Evolutionary conservation across 2,329 filamentous ascomycete species (phyloP).

Genomic region (Botrytis fabae): DNA sequence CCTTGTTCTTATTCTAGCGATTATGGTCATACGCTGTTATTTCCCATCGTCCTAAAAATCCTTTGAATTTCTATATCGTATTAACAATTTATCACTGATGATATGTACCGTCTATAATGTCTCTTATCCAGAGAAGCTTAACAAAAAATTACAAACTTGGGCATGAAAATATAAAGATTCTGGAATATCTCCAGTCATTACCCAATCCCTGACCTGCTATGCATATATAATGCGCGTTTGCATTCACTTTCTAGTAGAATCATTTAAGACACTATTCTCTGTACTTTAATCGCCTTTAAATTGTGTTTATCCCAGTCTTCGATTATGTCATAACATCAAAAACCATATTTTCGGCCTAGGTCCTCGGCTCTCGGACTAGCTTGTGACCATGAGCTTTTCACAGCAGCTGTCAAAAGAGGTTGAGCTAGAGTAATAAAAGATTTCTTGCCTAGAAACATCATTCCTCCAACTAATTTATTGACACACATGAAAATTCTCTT

Average conservation of each 20-base stretch:
- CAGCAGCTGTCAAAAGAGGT: too few species aligned
- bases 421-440: too few species aligned
- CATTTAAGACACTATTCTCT: background rate
- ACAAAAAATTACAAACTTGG: background rate
- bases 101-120: accelerated
- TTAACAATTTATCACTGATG: background rate
- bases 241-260: background rate
- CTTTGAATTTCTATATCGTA: background rate
- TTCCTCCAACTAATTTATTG: too few species aligned
- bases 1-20: background rate
- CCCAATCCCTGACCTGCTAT: background rate
- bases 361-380: too few species aligned
- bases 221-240: background rate
- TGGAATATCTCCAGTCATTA: background rate
- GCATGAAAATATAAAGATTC: background rate
- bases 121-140: background rate
- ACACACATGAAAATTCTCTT: too few species aligned
- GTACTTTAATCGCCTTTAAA: background rate
- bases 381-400: too few species aligned
- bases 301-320: background rate
- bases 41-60: background rate
- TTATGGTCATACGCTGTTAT: background rate
- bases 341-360: too few species aligned
- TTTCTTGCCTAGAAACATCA: too few species aligned
- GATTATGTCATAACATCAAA: too few species aligned